Base-by-base conservation (phyloP, 176 grass and related monocot species). In the Stipa capillata region DNA sequence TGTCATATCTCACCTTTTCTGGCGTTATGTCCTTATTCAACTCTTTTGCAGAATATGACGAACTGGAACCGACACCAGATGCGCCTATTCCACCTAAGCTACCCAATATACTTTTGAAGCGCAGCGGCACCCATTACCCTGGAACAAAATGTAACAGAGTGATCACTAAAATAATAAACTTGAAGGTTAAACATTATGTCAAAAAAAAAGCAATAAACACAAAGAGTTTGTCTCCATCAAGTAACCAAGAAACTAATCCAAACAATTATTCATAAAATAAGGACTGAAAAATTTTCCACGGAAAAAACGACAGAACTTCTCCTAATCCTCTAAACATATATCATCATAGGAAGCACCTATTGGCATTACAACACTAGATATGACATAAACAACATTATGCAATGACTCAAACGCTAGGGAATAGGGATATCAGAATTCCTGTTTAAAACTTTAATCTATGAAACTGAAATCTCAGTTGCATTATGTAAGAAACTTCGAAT, bases 1-100 rank as follows among this genome's bases (percentile, higher is more conserved):
- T 52, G 24, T 31, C 65, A 18, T 51, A 50, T 62, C 40, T 33
- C 91, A 99, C 97, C 92, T 99, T 99, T 61, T 96, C 97, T 45
- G 97, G 97, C 66, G 89, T 79, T 27, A 99, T 79, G 85, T 99
- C 97, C 82, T 99, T 96, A 84, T 93, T 99, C 66, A 96, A 73
- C 40, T 96, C 97, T 87, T 96, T 99, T 12, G 92, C 86, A 33
- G 97, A 81, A 89, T 96, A 96, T 0, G 92, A 93, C 4, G 92
- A 85, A 78, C 75, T 86, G 60, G 92, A 89, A 73, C 97, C 97
- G 87, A 99, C 92, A 87, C 92, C 86, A 64, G 97, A 53, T 76
- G 92, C 64, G 31, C 96, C 90, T 69, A 92, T 93, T 72, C 92
- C 90, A 86, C 93, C 88, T 87, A 99, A 87, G 79, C 92, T 93